Percentiles rank a stretch among this genome's conserved stretches.
phyloP scores from a whole-genome alignment of 2,329 filamentous ascomycete species.

The Lecanicillium sp. region DNA sequence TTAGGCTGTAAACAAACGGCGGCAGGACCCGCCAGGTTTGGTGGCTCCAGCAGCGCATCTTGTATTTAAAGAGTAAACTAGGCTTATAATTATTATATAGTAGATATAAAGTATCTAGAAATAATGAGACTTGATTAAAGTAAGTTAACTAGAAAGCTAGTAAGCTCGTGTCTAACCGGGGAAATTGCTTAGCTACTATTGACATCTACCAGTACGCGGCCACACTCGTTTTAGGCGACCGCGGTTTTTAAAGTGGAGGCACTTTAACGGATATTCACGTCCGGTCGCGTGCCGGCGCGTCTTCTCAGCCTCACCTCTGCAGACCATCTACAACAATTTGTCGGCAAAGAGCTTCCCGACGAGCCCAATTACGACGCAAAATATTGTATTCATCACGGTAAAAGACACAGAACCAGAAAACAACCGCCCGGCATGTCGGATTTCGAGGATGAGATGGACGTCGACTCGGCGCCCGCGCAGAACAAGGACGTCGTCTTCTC shows the following conservation, averaged over 20 bases:
- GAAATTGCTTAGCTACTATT: too few species aligned
- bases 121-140: too few species aligned
- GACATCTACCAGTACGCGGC: too few species aligned
- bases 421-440: slow-evolving; percentile 47
- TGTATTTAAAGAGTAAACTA: too few species aligned
- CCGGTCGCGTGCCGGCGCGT: slow-evolving; percentile 6
- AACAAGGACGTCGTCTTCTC: slow-evolving; percentile 59
- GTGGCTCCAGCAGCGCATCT: too few species aligned
- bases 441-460: slow-evolving; percentile 55
- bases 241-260: slow-evolving; percentile 2
- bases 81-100: too few species aligned
- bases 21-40: too few species aligned
- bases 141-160: too few species aligned
- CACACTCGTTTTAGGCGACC: too few species aligned
- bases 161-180: too few species aligned
- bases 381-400: neutral
- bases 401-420: neutral
- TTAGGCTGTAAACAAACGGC: too few species aligned
- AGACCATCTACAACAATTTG: neutral
- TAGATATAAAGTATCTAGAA: too few species aligned
- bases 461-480: slow-evolving; percentile 41
- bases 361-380: neutral
- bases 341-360: neutral
- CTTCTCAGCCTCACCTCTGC: slow-evolving; percentile 7
- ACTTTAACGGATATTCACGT: slow-evolving; percentile 11